Conservation (phyloP, 2,329 filamentous ascomycete species). For the Cytospora chrysosperma region DNA sequence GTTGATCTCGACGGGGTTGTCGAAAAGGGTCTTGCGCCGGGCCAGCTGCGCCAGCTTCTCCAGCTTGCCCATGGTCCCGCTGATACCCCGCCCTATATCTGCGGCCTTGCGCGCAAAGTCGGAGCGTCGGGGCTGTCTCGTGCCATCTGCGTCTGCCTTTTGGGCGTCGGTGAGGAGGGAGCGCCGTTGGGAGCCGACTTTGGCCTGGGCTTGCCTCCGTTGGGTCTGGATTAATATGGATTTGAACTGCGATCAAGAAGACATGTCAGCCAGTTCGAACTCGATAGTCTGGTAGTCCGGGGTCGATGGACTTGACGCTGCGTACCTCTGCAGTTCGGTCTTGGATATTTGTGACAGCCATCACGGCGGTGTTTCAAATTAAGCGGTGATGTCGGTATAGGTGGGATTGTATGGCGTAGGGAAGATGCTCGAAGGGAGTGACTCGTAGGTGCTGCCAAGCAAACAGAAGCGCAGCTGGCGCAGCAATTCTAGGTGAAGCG, state of each 20-base stretch:
- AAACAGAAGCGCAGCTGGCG: slow-evolving; percentile 4
- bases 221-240: slow-evolving; percentile 86
- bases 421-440: slow-evolving; percentile 1
- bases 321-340: slow-evolving; percentile 78
- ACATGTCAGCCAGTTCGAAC: slow-evolving; percentile 1
- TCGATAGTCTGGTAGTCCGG: background rate
- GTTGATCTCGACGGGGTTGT: slow-evolving; percentile 96
- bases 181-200: slow-evolving; percentile 75
- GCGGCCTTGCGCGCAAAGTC: slow-evolving; percentile 92
- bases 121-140: slow-evolving; percentile 60
- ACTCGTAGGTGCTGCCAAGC: background rate
- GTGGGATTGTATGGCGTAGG: background rate
- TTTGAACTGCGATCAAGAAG: slow-evolving; percentile 57
- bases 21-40: slow-evolving; percentile 95
- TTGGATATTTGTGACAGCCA: slow-evolving; percentile 79
- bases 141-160: slow-evolving; percentile 60
- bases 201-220: slow-evolving; percentile 72
- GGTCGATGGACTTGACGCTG: background rate
- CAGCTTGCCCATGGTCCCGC: slow-evolving; percentile 89
- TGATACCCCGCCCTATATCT: slow-evolving; percentile 88
- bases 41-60: slow-evolving; percentile 92
- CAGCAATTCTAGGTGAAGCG: slow-evolving; percentile 9
- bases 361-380: slow-evolving; percentile 33
- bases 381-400: background rate
- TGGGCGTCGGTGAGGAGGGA: slow-evolving; percentile 75